phyloP scores from a whole-genome alignment of 371 early-diverging fungal species.

The Batkoa obscura region DNA sequence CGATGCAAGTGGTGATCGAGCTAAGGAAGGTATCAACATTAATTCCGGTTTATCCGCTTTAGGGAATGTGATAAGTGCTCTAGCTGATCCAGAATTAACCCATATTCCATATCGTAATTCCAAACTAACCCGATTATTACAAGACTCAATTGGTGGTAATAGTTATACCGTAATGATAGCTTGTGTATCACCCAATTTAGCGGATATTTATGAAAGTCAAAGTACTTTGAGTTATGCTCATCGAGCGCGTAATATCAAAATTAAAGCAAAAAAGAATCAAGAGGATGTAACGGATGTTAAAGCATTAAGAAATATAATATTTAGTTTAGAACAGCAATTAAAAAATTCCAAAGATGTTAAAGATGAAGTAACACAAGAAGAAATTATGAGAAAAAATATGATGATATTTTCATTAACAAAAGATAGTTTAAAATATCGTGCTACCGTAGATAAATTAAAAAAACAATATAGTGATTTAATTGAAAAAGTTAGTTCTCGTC shows the following conservation, averaged over 20 bases:
- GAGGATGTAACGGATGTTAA: no score
- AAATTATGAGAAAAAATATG: no score
- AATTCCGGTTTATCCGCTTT: conserved; percentile 92
- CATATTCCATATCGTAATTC: conserved; percentile 96
- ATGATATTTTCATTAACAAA: no score
- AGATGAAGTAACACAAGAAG: no score
- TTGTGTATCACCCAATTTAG: conserved; percentile 66
- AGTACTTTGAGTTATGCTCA: conserved; percentile 87
- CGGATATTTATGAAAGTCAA: conserved; percentile 70
- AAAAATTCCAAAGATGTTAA: no score
- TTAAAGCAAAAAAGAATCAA: no score
- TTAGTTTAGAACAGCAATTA: no score
- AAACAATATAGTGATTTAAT: no score
- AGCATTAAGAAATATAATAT: no score
- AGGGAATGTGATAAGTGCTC: conserved; percentile 96
- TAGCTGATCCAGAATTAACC: conserved; percentile 63
- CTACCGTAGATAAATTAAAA: no score
- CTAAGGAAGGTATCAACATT: conserved; percentile 94
- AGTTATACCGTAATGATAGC: conserved; percentile 84
- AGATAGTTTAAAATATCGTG: no score
- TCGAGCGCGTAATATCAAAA: conserved; percentile 55
- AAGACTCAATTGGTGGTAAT: conserved; percentile 95
- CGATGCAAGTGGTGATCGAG: conserved; percentile 79
- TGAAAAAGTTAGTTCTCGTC: no score
- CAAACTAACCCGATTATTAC: conserved; percentile 94